Percentiles rank a stretch among this genome's conserved stretches.
Evolutionary conservation across 2,329 filamentous ascomycete genomes (phyloP).

Genomic region (Microdochium nivale): DNA sequence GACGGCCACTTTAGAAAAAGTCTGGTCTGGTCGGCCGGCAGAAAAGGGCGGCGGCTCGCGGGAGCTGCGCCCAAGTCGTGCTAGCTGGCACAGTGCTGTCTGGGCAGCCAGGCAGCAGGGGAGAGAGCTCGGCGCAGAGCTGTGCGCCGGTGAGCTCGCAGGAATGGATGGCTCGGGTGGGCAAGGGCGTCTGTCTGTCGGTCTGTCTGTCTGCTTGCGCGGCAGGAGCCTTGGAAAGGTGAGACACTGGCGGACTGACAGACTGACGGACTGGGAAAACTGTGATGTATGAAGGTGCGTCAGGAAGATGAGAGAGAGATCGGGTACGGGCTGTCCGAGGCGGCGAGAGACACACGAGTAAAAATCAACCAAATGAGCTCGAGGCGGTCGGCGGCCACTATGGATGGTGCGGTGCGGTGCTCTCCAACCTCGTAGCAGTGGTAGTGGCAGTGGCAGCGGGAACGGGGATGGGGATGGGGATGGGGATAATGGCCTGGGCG

Average conservation of each 20-base stretch:
- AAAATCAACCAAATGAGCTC: neutral
- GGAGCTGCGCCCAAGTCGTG: neutral
- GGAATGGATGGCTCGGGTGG: too few relatives aligned
- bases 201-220: too few relatives aligned
- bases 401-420: too few relatives aligned
- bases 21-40: neutral
- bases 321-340: neutral
- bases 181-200: too few relatives aligned
- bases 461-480: neutral
- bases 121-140: too few relatives aligned
- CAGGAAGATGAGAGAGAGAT: neutral
- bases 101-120: too few relatives aligned
- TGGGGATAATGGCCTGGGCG: neutral
- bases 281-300: neutral
- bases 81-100: too few relatives aligned
- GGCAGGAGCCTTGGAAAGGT: too few relatives aligned
- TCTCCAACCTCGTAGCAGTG: neutral
- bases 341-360: neutral
- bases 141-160: too few relatives aligned
- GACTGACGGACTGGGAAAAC: too few relatives aligned
- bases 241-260: too few relatives aligned
- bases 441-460: neutral
- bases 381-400: neutral
- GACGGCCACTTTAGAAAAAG: neutral
- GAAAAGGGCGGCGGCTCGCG: neutral